These are phyloP conservation scores for Erythrophleum ivorense DNA, from an alignment of 331 rosid species.

Conservation along the genomic window DNA sequence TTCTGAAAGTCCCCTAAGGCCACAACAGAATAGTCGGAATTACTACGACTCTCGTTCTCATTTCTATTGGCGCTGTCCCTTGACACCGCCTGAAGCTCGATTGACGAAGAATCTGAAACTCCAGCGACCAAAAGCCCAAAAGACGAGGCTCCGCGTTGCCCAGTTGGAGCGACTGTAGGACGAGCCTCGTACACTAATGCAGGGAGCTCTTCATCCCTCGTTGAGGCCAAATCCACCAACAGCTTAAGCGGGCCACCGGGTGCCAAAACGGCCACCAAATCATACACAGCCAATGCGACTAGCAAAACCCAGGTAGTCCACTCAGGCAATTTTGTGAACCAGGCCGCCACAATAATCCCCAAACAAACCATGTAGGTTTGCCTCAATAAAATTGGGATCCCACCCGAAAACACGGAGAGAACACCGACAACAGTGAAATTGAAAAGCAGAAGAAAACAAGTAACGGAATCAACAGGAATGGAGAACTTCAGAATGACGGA, in stretches of 20 bases:
- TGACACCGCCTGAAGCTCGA: conserved; percentile 76
- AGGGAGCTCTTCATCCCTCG: conserved; percentile 87
- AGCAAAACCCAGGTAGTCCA: conserved; percentile 95
- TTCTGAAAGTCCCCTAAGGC: conserved; percentile 29
- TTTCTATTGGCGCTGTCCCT: conserved; percentile 37
- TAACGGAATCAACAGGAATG: conserved; percentile 73
- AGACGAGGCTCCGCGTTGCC: conserved; percentile 42
- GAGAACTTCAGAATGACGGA: conserved; percentile 72
- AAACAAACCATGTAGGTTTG: conserved; percentile 76
- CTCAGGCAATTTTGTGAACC: conserved; percentile 89
- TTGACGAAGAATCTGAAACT: conserved; percentile 59
- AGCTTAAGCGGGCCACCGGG: conserved; percentile 95
- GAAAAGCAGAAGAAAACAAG: conserved; percentile 69
- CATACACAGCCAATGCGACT: conserved; percentile 81
- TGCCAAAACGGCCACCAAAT: conserved; percentile 87
- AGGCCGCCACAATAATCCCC: conserved; percentile 87
- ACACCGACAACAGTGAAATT: conserved; percentile 86
- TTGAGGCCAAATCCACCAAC: conserved; percentile 85
- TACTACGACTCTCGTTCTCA: conserved; percentile 17
- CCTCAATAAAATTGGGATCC: conserved; percentile 74
- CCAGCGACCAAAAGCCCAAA: conserved; percentile 66
- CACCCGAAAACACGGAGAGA: conserved; percentile 71
- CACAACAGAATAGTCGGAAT: conserved; percentile 38
- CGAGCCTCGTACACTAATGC: conserved; percentile 93
- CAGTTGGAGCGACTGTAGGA: conserved; percentile 55